Conservation (phyloP, 805 yeast species). For the Monosporozyma siamensis region DNA sequence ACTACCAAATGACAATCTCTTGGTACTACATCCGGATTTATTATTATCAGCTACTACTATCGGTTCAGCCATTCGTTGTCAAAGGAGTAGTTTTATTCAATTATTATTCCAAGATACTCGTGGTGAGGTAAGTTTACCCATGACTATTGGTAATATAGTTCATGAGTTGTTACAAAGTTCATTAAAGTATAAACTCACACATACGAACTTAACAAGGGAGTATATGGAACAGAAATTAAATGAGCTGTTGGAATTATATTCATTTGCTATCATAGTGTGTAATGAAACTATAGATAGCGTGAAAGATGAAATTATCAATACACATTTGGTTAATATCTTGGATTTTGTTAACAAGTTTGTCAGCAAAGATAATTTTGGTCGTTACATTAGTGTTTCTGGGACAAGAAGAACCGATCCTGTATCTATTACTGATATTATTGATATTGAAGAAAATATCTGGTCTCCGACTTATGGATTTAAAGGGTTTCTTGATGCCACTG, state of each 20-base stretch:
- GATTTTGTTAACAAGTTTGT: constrained; percentile 45
- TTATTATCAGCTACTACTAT: constrained; percentile 74
- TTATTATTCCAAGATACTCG: constrained; percentile 45
- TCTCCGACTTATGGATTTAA: constrained; percentile 83
- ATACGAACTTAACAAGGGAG: constrained; percentile 24
- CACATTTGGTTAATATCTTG: constrained; percentile 44
- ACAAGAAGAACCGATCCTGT: constrained; percentile 33
- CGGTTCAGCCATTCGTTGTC: constrained; percentile 66
- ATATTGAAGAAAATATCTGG: constrained; percentile 86
- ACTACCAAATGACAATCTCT: constrained; percentile 40
- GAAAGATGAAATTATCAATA: constrained; percentile 32
- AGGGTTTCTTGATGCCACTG: constrained; percentile 84
- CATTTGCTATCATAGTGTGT: constrained; percentile 47
- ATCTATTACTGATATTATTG: constrained; percentile 57
- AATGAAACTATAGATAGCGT: constrained; percentile 41
- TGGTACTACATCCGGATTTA: constrained; percentile 77
- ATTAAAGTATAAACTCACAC: constrained; percentile 28
- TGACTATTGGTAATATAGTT: constrained; percentile 73
- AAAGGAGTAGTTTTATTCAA: constrained; percentile 57
- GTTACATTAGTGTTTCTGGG: constrained; percentile 21
- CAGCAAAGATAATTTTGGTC: constrained; percentile 24
- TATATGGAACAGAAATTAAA: constrained; percentile 31
- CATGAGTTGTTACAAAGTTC: constrained; percentile 60
- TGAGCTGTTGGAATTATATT: constrained; percentile 33
- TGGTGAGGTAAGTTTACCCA: constrained; percentile 53